Base-by-base conservation (phyloP, 1,284 basidiomycete genomes). In the Leccinum griseonigrum region DNA sequence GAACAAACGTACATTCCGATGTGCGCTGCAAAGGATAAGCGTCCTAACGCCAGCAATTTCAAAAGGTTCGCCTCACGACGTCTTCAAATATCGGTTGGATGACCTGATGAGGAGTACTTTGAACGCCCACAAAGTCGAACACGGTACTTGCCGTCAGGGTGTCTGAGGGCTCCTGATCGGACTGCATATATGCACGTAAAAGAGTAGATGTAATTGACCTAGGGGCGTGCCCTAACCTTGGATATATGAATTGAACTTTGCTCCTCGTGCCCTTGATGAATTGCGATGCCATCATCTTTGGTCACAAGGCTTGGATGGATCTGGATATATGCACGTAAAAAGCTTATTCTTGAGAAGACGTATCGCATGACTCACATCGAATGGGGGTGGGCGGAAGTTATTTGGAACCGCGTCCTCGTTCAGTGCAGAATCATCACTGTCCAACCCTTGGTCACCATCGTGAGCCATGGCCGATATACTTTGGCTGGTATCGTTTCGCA, bases 181-280 rank as follows among this genome's bases (percentile, higher is more conserved):
- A 40, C 62, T 61, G 67, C 34, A 63, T 71, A 68, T 68, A 71
- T 74, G 69, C 70, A 56, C 53, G 40, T 61, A 52, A 69, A 55
- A 4, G 22, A 53, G 54, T 4, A 54, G 34, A 7, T 14, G 16
- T 7, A 53, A 34, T 53, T 7, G 8, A 5, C n/a, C 22, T 5
- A 22, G n/a, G 38, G 40, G 22, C 38, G 51, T 13, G 51, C 26
- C 13, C 52, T 18, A 3, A 74, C 69, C 58, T 62, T 54, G 29
- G 34, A 48, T 28, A 38, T 26, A 50, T 11, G 52, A 7, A 48
- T 52, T 48, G 43, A 9, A 50, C 2, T 11, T 32, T 53, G 60
- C 46, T 6, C 56, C 48, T 43, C 56, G 9, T 59, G 26, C 13
- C 11, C 43, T 13, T 48, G 18, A 18, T 11, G 10, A 48, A 7